Evolutionary conservation across 2,329 filamentous ascomycete species (phyloP).

Genomic region (Pseudogymnoascus sp.): DNA sequence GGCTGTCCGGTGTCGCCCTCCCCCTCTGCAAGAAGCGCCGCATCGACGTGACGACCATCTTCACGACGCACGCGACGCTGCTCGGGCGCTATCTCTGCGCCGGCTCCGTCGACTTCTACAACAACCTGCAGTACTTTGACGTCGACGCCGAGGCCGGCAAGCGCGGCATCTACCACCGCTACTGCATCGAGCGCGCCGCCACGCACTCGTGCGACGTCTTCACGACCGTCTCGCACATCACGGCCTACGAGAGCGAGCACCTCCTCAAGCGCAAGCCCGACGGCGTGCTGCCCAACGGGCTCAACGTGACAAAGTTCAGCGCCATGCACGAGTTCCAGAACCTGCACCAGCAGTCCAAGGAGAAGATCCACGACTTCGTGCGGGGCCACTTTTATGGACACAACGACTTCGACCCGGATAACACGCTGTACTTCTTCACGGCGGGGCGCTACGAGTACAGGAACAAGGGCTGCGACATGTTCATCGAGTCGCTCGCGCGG

Average conservation of each 20-base stretch:
- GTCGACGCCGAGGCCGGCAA: constrained; percentile 95
- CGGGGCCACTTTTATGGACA: constrained; percentile 97
- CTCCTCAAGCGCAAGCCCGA: constrained; percentile 95
- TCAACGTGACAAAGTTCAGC: constrained; percentile 98
- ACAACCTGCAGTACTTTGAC: constrained; percentile 94
- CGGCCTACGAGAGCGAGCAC: constrained; percentile 96
- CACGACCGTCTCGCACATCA: constrained; percentile 97
- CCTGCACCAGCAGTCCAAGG: constrained; percentile 88
- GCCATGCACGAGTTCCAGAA: constrained; percentile 99
- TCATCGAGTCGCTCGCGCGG: constrained; percentile 90
- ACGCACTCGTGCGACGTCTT: constrained; percentile 93
- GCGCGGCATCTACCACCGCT: constrained; percentile 95
- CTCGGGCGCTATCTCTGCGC: constrained; percentile 94
- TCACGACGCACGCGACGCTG: constrained; percentile 94
- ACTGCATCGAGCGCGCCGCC: constrained; percentile 93
- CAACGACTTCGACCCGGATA: constrained; percentile 93
- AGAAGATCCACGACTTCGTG: constrained; percentile 97
- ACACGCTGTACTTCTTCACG: constrained; percentile 96
- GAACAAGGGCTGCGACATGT: constrained; percentile 99
- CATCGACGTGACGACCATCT: constrained; percentile 96
- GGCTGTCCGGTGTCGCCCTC: constrained; percentile 88
- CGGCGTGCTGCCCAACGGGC: constrained; percentile 87
- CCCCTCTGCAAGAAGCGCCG: constrained; percentile 87
- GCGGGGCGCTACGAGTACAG: constrained; percentile 94
- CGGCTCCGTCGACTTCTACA: constrained; percentile 97